phyloP scores from a whole-genome alignment of 139 green algal genomes.

The Diplosphaera chodatii region DNA sequence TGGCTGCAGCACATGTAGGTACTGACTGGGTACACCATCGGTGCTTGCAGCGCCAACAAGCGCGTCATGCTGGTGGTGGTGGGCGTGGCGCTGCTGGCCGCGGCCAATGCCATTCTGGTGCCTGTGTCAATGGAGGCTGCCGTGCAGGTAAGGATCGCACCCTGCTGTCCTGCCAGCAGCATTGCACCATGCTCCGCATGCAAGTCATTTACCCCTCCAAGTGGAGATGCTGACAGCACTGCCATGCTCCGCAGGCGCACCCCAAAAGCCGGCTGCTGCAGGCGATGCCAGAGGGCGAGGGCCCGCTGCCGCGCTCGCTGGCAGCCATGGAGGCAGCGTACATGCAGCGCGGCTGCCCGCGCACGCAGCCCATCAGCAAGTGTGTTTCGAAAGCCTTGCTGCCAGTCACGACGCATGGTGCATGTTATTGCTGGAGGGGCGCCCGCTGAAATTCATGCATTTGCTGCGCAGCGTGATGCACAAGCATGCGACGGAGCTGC shows the following conservation, averaged over 20 bases:
- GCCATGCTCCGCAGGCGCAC: conserved; percentile 20
- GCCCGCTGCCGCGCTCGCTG: neutral
- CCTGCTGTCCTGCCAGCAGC: too few relatives aligned
- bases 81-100: conserved; percentile 31
- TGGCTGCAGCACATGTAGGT: too few relatives aligned
- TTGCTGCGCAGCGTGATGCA: conserved; percentile 4
- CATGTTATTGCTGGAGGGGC: too few relatives aligned
- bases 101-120: conserved; percentile 56
- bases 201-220: too few relatives aligned
- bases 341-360: neutral
- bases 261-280: conserved; percentile 1
- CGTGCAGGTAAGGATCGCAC: neutral
- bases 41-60: conserved; percentile 57
- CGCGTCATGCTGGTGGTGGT: conserved; percentile 48
- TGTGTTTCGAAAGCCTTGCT: too few relatives aligned
- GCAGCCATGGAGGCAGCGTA: neutral
- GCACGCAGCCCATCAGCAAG: neutral
- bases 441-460: too few relatives aligned
- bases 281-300: neutral
- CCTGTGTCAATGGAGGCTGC: conserved; percentile 55
- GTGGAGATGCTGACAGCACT: too few relatives aligned
- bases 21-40: too few relatives aligned
- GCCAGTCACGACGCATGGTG: too few relatives aligned
- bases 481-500: conserved; percentile 30
- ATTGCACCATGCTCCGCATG: too few relatives aligned